Base-by-base conservation (phyloP, 1,284 basidiomycete species). In the Malassezia arunalokei region DNA sequence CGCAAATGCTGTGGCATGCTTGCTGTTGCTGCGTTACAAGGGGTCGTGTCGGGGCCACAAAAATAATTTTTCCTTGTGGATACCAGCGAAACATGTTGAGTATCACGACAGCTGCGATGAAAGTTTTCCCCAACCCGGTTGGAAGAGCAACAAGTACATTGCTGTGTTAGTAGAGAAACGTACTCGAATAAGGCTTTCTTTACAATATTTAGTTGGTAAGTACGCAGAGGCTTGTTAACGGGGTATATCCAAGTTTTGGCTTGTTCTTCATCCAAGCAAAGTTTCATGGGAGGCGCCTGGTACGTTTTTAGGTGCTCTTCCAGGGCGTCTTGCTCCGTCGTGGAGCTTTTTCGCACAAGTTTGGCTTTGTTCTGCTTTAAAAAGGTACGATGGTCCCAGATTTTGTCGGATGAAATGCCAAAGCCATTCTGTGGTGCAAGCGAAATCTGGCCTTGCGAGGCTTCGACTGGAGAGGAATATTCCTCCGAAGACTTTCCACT, bases 71-170 rank as follows among this genome's bases (percentile, higher is more conserved):
- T 15, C 68, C 68, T 9, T 59, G 35, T 1, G 70, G 70, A 40
- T 53, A 69, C 64, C 63, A 74, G 9, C 65, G 61, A 47, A 61
- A 68, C 41, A 67, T 70, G 60, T 74, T 74, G 51, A 74, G 70
- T 87, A 99, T 96, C 17, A 98, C 82, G 0, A 90, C 88, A 1
- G 92, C 91, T 1, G 94, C 94, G 56, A 99, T 86, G 68, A 99
- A 98, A 0, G 94, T 98, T 77, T 99, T 99, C 17, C 94, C 94
- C 6, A 98, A 77, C 54, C 94, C 94, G 0, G 94, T 99, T 0
- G 94, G 94, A 9, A 98, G 77, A 0, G 90, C 86, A 20, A 96
- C 91, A 4, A 99, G 80, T 3, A 88, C 88, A 68, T 99, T 98
- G 45, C 95, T 86, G 64, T 12, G 15, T 5, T 35, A 20, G 15